phyloP scores from a whole-genome alignment of 2,329 filamentous ascomycete species.

The Canariomyces notabilis region DNA sequence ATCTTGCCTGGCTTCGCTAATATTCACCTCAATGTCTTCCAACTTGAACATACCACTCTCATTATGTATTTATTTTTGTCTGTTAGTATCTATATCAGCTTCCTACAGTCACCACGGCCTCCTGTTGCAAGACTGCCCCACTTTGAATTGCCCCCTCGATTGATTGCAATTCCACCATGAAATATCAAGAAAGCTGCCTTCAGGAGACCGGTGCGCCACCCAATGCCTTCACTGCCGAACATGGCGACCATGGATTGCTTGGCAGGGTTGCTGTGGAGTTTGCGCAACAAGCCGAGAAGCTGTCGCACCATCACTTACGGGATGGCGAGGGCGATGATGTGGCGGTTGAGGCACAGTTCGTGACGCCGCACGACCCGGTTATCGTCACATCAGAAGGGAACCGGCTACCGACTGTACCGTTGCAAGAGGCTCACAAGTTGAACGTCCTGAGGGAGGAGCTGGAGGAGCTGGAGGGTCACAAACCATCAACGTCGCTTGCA shows the following conservation, averaged over 20 bases:
- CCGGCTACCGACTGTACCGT: slow-evolving; percentile 62
- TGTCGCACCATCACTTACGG: slow-evolving; percentile 39
- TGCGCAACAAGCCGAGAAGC: slow-evolving; percentile 55
- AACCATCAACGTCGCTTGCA: slow-evolving; percentile 26
- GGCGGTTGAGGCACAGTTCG: slow-evolving; percentile 58
- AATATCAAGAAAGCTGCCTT: slow-evolving; percentile 1
- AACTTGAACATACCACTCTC: no score
- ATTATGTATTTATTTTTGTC: no score
- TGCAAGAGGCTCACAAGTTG: slow-evolving; percentile 65
- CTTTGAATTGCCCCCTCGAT: not conserved
- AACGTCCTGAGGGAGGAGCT: slow-evolving; percentile 56
- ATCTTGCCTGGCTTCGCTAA: no score
- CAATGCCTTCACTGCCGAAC: not conserved
- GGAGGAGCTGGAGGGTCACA: slow-evolving; percentile 39
- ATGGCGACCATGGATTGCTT: slow-evolving; percentile 25
- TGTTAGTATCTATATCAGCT: no score
- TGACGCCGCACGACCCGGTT: slow-evolving; percentile 67
- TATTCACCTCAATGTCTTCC: no score
- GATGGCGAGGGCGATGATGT: slow-evolving; percentile 36
- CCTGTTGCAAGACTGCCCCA: not conserved
- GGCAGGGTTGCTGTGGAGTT: slow-evolving; percentile 49
- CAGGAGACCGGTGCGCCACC: not conserved
- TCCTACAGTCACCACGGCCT: not conserved
- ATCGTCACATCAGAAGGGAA: slow-evolving; percentile 63
- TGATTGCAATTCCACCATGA: slow-evolving; percentile 1